Conservation (phyloP, 257 asterid species). For the Penstemon newberryi region DNA sequence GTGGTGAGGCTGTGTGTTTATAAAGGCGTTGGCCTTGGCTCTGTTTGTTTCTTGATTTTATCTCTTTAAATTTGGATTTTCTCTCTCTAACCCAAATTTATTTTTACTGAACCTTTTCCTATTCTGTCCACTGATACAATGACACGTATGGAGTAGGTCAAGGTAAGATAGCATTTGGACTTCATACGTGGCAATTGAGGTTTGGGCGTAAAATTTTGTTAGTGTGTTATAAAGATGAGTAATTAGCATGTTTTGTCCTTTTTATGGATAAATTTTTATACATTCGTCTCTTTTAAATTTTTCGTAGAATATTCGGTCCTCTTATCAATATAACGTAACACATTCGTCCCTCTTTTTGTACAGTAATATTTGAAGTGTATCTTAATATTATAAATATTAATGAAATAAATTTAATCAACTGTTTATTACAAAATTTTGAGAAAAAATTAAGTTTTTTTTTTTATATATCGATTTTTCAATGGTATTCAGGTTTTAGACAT, state of each 20-base stretch:
- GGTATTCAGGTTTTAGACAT: too few relatives aligned
- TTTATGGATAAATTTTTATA: slow-evolving; percentile 14
- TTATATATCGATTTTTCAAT: too few relatives aligned
- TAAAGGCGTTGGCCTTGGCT: slow-evolving; percentile 43
- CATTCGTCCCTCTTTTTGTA: slow-evolving; percentile 9
- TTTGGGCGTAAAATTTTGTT: slow-evolving; percentile 18
- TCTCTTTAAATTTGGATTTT: slow-evolving; percentile 1
- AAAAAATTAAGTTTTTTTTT: too few relatives aligned
- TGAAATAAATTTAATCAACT: too few relatives aligned
- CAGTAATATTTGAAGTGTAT: neutral
- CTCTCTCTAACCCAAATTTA: neutral
- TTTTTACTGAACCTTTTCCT: neutral
- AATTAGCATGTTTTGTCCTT: slow-evolving; percentile 26
- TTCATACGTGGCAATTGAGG: neutral
- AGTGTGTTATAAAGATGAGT: slow-evolving; percentile 20
- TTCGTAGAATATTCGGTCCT: neutral
- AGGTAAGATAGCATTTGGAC: neutral
- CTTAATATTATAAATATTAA: too few relatives aligned
- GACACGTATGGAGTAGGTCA: slow-evolving; percentile 36
- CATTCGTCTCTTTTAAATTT: slow-evolving; percentile 16
- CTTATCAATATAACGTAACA: slow-evolving; percentile 18
- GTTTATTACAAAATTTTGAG: too few relatives aligned
- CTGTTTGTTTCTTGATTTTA: slow-evolving; percentile 31
- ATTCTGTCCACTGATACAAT: neutral
- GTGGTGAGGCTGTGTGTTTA: slow-evolving; percentile 20